Base-by-base conservation (phyloP, 1,139 yeast genomes). In the Suhomyces anneliseae region DNA sequence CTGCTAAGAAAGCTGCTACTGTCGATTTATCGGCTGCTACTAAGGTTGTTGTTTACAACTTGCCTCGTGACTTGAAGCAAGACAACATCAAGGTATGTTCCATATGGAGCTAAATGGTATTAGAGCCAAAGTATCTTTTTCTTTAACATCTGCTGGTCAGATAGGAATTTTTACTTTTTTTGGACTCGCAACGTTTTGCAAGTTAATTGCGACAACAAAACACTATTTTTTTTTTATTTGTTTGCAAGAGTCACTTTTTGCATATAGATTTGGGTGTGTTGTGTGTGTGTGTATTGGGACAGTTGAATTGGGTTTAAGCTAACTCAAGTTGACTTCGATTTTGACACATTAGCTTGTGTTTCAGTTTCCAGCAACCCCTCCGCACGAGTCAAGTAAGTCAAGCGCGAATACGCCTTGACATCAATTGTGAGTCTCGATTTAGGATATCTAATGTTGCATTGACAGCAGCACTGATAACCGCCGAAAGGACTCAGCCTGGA, bases 11-110 rank as follows among this genome's bases (percentile, higher is more conserved):
- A 36, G 65, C 50, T 24, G 51, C 53, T 36, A 49, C 55, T 4
- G 59, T 82, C 48, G 86, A 81, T 58, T 70, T 82, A 51, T 72
- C 81, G 42, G 78, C 77, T 54, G 88, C 90, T 53, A 82, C 85
- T 46, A 87, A 85, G 68, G 92, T 86, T 49, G 81, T 83, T 59
- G 92, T 86, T 49, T 79, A 85, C 59, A 87, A 87, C 76, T 86
- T 64, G 68, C 95, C 95, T 69, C 83, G 76, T 66, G 95, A 87
- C 70, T 83, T 87, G 68, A 84, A 83, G 68, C 82, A 81, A 64
- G 87, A 83, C 59, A 85, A 87, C 65, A 81, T 87, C 62, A 86
- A 81, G 85, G 95, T 87, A 86, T 83, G 95, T 85, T 71, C 48
- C 44, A 48, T 38, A 31, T 31, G 46, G 44, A 48, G 42, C 40